Conservation (phyloP, 1,284 basidiomycete genomes). For the Cerioporus squamosus region DNA sequence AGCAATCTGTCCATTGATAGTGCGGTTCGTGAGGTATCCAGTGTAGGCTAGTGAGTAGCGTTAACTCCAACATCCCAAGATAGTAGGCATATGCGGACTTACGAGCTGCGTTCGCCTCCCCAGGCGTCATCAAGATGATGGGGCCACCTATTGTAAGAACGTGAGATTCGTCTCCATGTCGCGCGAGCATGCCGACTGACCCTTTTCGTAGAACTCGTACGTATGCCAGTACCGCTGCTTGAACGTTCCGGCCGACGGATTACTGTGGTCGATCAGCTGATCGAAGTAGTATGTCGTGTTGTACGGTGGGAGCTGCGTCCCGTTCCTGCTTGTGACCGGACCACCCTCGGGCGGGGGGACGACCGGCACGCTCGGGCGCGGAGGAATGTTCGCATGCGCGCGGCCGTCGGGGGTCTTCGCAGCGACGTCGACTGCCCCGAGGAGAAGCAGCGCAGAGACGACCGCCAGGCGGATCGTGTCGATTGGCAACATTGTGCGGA, state of each 20-base stretch:
- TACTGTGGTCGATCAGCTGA: slow-evolving; percentile 74
- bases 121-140: slow-evolving; percentile 62
- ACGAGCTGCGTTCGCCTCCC: slow-evolving; percentile 51
- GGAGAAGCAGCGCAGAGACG: slow-evolving; percentile 14
- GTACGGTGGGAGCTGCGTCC: slow-evolving; percentile 34
- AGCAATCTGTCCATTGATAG: slow-evolving; percentile 69
- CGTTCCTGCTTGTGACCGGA: slow-evolving; percentile 30
- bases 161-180: not conserved
- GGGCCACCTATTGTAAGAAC: slow-evolving; percentile 52
- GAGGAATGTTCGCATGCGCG: slow-evolving; percentile 28
- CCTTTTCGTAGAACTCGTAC: slow-evolving; percentile 62
- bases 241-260: slow-evolving; percentile 77
- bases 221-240: slow-evolving; percentile 74
- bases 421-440: slow-evolving; percentile 12
- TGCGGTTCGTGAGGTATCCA: slow-evolving; percentile 65
- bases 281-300: slow-evolving; percentile 61
- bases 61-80: too few relatives aligned
- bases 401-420: slow-evolving; percentile 29
- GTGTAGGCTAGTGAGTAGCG: slow-evolving; percentile 34
- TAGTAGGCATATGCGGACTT: slow-evolving; percentile 8
- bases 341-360: slow-evolving; percentile 17
- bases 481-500: not conserved
- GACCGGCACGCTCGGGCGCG: slow-evolving; percentile 24
- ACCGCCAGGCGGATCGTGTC: not conserved
- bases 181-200: slow-evolving; percentile 32